Base-by-base conservation (phyloP, 2,329 filamentous ascomycete species). In the Penicillium brevicompactum region DNA sequence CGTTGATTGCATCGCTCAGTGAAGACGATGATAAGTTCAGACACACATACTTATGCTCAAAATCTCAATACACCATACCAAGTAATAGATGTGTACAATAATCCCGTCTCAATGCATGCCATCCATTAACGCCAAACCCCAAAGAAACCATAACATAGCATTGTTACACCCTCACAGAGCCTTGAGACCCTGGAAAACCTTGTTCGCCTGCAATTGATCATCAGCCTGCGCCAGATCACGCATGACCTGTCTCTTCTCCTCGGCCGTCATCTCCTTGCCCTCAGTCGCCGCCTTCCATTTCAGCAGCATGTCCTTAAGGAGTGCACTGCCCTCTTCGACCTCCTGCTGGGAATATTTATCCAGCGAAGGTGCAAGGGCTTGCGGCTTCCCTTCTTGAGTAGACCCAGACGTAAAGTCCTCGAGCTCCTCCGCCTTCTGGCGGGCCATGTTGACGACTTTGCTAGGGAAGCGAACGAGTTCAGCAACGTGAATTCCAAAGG, bases 391-490 rank as follows among this genome's bases (percentile, higher is more conserved):
- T 45, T 48, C 51, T 22, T 65, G 60, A 13, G 53, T n/a, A 37
- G 65, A 61, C 1, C 70, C 68, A 10, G 74, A 68, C 0, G 74
- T 75, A 50, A 99, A 99, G 72, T 99, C 94, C 73, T 99, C 94
- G 34, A 99, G 82, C 80, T 99, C 95, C 73, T 97, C 94, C 0
- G 94, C 94, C 79, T 99, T 99, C 65, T 94, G 86, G 78, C 96
- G 96, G n/a, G 94, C 94, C 95, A 99, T 99, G 61, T 92, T 91
- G 57, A 99, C 90, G 14, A 99, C 95, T 78, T 99, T 99, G 65
- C 91, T 88, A 0, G 94, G 94, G 78, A 99, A 99, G 43, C 92
- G 87, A 18, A 99, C 94, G 5, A 99, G 84, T 77, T 99, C 94
- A 1, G 94, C 94, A 13, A 99, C 95, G 75, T 99, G 94, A 66